These are phyloP conservation scores for Kodamaea sagamina DNA, from an alignment of 805 yeast genomes.

Conservation along the genomic window DNA sequence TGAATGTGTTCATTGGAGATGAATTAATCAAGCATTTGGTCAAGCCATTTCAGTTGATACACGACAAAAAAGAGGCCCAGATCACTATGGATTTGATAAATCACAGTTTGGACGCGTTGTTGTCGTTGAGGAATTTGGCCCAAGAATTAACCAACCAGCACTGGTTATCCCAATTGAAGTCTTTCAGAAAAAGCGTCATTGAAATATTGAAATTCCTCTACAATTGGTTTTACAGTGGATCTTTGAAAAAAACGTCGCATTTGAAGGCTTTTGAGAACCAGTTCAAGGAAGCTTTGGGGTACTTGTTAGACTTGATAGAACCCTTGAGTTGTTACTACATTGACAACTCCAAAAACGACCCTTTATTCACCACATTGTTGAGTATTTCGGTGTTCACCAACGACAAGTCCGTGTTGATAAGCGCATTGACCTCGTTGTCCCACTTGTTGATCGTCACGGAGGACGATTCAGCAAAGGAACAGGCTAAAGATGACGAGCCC, in stretches of 20 bases:
- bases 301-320: slow-evolving; percentile 79
- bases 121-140: slow-evolving; percentile 76
- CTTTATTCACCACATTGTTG: slow-evolving; percentile 59
- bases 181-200: slow-evolving; percentile 49
- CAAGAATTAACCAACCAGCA: slow-evolving; percentile 86
- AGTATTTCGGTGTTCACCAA: slow-evolving; percentile 50
- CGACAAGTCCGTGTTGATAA: slow-evolving; percentile 70
- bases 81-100: slow-evolving; percentile 25
- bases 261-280: slow-evolving; percentile 29
- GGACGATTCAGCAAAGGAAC: slow-evolving; percentile 16
- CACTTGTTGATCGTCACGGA: slow-evolving; percentile 59
- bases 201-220: slow-evolving; percentile 45
- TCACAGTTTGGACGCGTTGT: slow-evolving; percentile 47
- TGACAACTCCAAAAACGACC: slow-evolving; percentile 71
- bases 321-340: slow-evolving; percentile 79
- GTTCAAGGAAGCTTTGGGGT: slow-evolving; percentile 61
- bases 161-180: slow-evolving; percentile 57
- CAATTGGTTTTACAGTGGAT: slow-evolving; percentile 33
- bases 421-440: slow-evolving; percentile 73
- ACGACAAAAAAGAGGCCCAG: slow-evolving; percentile 18
- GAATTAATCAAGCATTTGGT: slow-evolving; percentile 40
- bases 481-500: slow-evolving; percentile 15
- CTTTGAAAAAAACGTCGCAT: slow-evolving; percentile 17
- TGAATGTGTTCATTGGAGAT: slow-evolving; percentile 43
- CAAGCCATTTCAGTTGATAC: slow-evolving; percentile 31